These are phyloP conservation scores for Scheffersomyces segobiensis DNA, from an alignment of 1,139 yeast genomes.

Conservation along the genomic window DNA sequence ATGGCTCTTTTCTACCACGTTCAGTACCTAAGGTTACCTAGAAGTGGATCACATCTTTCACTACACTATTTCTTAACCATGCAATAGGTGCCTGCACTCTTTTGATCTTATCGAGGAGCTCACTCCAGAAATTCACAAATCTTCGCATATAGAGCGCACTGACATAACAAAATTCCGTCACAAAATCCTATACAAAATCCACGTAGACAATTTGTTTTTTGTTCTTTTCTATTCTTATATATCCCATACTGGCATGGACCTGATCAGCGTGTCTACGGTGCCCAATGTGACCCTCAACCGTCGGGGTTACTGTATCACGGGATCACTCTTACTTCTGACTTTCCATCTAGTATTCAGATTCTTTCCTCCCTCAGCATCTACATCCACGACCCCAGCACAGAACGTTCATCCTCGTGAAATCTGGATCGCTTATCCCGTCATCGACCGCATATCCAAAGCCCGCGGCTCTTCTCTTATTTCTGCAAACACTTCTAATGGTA, in stretches of 20 bases:
- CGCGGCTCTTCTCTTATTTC: conserved; percentile 48
- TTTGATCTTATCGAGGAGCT: neutral
- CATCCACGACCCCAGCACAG: conserved; percentile 15
- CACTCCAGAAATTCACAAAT: neutral
- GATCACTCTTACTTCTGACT: conserved; percentile 76
- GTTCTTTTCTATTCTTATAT: neutral
- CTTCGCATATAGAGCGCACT: neutral
- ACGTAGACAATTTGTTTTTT: neutral
- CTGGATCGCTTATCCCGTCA: conserved; percentile 93
- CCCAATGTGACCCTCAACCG: conserved; percentile 69
- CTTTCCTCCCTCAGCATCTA: conserved; percentile 24
- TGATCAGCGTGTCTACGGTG: conserved; percentile 36
- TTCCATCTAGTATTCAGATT: conserved; percentile 78
- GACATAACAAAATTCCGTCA: neutral
- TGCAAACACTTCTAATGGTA: conserved; percentile 4
- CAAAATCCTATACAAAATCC: neutral
- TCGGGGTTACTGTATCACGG: conserved; percentile 64
- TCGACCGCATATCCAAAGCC: conserved; percentile 64
- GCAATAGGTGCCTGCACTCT: neutral
- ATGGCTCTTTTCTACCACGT: neutral
- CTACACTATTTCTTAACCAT: neutral
- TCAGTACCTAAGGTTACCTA: neutral
- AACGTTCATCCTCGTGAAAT: conserved; percentile 52
- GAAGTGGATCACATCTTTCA: neutral
- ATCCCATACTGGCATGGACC: neutral